Evolutionary conservation across 2,329 filamentous ascomycete species (phyloP).

Genomic region (Colletotrichum coccodes): DNA sequence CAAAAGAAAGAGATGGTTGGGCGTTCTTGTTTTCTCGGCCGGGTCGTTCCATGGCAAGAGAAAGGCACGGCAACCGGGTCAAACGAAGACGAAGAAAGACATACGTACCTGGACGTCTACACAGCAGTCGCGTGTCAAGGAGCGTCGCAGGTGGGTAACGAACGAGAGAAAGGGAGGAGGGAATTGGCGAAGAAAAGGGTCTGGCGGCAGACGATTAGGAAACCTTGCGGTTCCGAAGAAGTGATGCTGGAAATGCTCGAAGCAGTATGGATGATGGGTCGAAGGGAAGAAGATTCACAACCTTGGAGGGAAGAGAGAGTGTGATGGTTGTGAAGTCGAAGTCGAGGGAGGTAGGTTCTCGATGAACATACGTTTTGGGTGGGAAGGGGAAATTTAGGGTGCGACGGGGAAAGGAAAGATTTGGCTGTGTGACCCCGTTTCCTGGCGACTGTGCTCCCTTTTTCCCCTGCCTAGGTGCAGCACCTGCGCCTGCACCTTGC

Average conservation of each 20-base stretch:
- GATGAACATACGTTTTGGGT: slow-evolving; percentile 28
- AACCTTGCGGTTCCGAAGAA: slow-evolving; percentile 19
- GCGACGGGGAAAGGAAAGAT: slow-evolving; percentile 29
- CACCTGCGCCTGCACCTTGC: neutral
- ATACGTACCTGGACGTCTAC: slow-evolving; percentile 38
- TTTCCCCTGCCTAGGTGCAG: neutral
- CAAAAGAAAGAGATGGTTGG: neutral
- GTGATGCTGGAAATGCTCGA: slow-evolving; percentile 27
- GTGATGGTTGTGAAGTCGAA: slow-evolving; percentile 29
- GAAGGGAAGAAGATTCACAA: slow-evolving; percentile 31
- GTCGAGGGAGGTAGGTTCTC: slow-evolving; percentile 11
- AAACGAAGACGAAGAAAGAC: neutral
- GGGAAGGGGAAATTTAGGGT: slow-evolving; percentile 36
- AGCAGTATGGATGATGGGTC: slow-evolving; percentile 34
- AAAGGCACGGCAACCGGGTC: neutral
- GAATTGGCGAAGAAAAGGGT: slow-evolving; percentile 4
- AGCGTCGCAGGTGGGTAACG: slow-evolving; percentile 40
- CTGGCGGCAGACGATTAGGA: slow-evolving; percentile 17
- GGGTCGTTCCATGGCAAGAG: neutral
- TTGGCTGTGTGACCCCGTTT: slow-evolving; percentile 28
- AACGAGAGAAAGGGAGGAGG: slow-evolving; percentile 34
- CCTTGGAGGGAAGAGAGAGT: slow-evolving; percentile 29
- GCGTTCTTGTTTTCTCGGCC: neutral
- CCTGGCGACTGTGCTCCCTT: slow-evolving; percentile 15
- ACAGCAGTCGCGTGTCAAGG: slow-evolving; percentile 47